Evolutionary conservation across 495 filamentous ascomycete genomes (phyloP), one percentile per base, ranked within the genome.

Genomic region (Aspergillus olivimuriae): DNA sequence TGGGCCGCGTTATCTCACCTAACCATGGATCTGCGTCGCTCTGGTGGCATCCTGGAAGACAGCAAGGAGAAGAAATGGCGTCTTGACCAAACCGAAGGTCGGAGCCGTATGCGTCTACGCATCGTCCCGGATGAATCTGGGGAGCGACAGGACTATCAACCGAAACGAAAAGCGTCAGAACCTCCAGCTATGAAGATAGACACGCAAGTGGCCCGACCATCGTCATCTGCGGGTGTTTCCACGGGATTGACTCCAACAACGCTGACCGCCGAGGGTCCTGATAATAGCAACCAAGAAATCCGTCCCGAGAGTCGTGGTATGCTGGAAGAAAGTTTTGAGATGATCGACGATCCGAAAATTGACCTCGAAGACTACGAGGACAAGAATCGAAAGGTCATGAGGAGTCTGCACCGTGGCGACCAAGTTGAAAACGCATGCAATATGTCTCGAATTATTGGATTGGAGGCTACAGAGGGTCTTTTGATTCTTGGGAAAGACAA

Each of bases 381-480:
- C 58, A 96, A 94, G 68, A 96, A 98, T 55, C 73, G 92, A 12
- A 96, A 94, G 63, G 92, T 98, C 37, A 89, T 97, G 87, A 75
- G 92, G 44, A 94, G 87, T 50, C 74, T 98, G 10, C 86, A 95
- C 47, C 84, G 87, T 23, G 87, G 87, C 4, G 92, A 98, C 53
- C 74, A 87, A 41, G 90, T 98, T n/a, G 87, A 94, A 55, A 82
- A 84, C 50, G 87, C 95, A 5, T 92, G 87, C 71, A 98, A 98
- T 56, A 81, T 95, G 44, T 96, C 92, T 33, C 80, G 94, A 7
- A 87, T 98, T 39, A 82, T 95, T 41, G 92, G 92, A 7, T 70
- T 98, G 4, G 91, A 97, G 52, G 90, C 91, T 16, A 80, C 81
- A 40, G 92, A 98, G 61, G 92, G 94, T 15, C 77, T 98, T 14